Base-by-base conservation (phyloP, 2,329 filamentous ascomycete genomes). In the Paecilomyces formosus region DNA sequence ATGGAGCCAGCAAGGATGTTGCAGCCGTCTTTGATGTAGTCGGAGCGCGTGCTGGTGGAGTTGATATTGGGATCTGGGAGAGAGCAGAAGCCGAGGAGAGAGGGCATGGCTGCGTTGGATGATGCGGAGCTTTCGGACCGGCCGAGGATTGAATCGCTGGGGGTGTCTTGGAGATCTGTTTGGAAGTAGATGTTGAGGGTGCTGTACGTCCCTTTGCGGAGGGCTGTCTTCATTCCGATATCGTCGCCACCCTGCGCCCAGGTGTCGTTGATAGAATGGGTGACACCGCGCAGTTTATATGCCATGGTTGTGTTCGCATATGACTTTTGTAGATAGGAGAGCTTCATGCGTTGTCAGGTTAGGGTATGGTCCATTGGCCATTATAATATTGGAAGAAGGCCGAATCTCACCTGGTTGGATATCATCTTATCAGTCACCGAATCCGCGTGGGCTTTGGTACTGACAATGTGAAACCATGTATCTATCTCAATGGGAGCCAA, bases 101-200 rank as follows among this genome's bases (percentile, higher is more conserved):
- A 63, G 0, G 66, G 53, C 30, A 67, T 56, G 50, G 63, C 64
- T 3, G 56, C 13, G 30, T 55, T 55, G 11, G 60, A 56, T 22
- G 61, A 60, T 12, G 62, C 60, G 22, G 58, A 70, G 55, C 68
- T 69, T 56, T 73, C 72, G 5, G 66, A 58, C 26, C 61, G 54
- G 5, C 61, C 58, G 24, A 60, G 62, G 3, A 66, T 66, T 5
- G 66, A 65, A 11, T 66, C 64, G 12, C 58, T 63, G 5, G 66
- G 55, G 3, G 68, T 61, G 0, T 66, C 61, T 31, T 74, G 68
- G 15, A 85, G 75, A 58, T 84, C 75, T 31, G 79, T 81, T 68
- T 85, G 81, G 73, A 85, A 85, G 72, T 85, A 85, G 60, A 86
- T 73, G 68, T 86, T 86, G 35, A 85, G 75, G 1, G 78, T 77